Evolutionary conservation across 2,329 filamentous ascomycete species (phyloP), one percentile per base, ranked within the genome.

Genomic region (Sclerotinia nivalis): DNA sequence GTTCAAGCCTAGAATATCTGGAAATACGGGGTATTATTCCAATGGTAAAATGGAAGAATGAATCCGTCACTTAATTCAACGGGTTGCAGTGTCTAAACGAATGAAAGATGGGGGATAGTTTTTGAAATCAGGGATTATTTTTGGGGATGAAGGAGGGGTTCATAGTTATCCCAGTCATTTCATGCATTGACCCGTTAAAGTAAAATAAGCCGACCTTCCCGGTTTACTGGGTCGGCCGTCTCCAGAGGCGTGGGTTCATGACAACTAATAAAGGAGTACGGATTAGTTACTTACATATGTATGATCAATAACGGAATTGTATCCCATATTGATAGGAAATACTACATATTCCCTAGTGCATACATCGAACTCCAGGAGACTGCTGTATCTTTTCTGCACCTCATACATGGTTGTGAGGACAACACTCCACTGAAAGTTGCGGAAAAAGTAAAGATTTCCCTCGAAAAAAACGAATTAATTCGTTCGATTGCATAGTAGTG

Each of bases 151-250:
- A 60, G 15, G 45, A 34, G 61, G 6, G 22, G 22, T 49, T 58
- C 31, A 67, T 25, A 49, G 22, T 12, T n/a, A 67, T 58, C 66
- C 66, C 34, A 47, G 66, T 55, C 34, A 69, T 69, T 69, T 54
- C 66, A 50, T 69, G 66, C 66, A 69, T 69, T 28, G 58, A 55
- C 66, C 58, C 66, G 49, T 69, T 55, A 61, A 52, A 52, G 43
- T 49, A 64, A 34, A 50, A 49, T 34, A 62, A 68, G 66, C 66
- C 55, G 66, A 45, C 55, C 31, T 43, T 68, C 66, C 60, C 66
- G 66, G 66, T 61, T 49, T 68, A 45, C 55, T 68, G 66, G 66
- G 66, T 61, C 66, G 34, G 66, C 66, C 66, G 66, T 68, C 55
- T 68, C 66, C 66, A 55, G 37, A 64, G 66, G 54, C 47, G 22